Evolutionary conservation across 805 yeast species (phyloP).

Genomic region (Myxozyma monticola): DNA sequence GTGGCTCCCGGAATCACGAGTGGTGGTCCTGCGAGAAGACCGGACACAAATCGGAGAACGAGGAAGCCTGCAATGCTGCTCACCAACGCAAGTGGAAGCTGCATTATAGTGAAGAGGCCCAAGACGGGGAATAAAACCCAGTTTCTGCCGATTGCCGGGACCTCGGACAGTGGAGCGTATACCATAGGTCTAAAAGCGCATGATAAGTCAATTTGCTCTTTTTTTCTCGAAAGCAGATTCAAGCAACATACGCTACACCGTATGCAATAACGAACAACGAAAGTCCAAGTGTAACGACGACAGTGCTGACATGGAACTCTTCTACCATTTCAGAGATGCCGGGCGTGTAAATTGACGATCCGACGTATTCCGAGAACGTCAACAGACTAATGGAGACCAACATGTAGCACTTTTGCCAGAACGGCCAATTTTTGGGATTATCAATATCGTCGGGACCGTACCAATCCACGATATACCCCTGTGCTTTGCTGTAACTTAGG

Average conservation of each 20-base stretch:
- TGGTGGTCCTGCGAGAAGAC: slow-evolving; percentile 58
- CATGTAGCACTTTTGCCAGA: slow-evolving; percentile 40
- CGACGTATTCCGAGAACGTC: slow-evolving; percentile 50
- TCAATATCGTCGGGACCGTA: slow-evolving; percentile 71
- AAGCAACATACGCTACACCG: no score
- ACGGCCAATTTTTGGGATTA: slow-evolving; percentile 60
- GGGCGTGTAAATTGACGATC: slow-evolving; percentile 47
- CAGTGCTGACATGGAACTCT: slow-evolving; percentile 13
- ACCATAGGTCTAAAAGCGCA: no score
- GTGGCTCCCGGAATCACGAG: slow-evolving; percentile 61
- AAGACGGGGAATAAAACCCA: slow-evolving; percentile 50
- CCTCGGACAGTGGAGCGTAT: slow-evolving; percentile 60
- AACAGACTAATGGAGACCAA: slow-evolving; percentile 44
- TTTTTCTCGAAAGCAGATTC: no score
- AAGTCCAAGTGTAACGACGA: slow-evolving; percentile 23
- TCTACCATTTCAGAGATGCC: slow-evolving; percentile 6
- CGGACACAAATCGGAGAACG: slow-evolving; percentile 54
- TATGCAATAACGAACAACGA: slow-evolving; percentile 54
- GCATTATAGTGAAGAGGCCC: slow-evolving; percentile 50
- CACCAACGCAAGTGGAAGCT: slow-evolving; percentile 55
- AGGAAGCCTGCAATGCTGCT: slow-evolving; percentile 52
- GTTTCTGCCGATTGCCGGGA: slow-evolving; percentile 54
- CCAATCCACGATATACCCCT: slow-evolving; percentile 49
- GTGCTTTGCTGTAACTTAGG: no score
- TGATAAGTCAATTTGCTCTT: no score